Percentiles rank a stretch among this genome's conserved stretches.
phyloP scores from a whole-genome alignment of 305 asterid genomes.

The Fraxinus floribunda region DNA sequence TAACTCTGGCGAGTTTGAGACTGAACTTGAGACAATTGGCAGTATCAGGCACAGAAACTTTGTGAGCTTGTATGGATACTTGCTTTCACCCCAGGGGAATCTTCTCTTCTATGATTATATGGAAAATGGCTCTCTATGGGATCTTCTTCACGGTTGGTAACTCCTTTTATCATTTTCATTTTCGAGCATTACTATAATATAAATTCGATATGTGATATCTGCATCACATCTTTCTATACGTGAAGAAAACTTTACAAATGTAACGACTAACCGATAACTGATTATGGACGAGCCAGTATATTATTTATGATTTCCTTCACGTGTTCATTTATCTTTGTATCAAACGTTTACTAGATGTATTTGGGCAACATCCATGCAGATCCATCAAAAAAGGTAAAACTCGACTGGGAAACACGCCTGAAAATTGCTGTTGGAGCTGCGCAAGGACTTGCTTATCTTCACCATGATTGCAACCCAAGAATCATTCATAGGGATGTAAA shows the following conservation, averaged over 20 bases:
- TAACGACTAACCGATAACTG: background rate
- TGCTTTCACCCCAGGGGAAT: constrained; percentile 74
- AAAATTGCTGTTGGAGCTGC: constrained; percentile 93
- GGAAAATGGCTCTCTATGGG: constrained; percentile 99
- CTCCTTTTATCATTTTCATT: background rate
- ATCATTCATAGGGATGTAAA: constrained; percentile 93
- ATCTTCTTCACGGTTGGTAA: constrained; percentile 88
- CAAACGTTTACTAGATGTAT: background rate
- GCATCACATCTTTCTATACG: background rate
- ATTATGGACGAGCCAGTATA: background rate
- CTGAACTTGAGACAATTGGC: constrained; percentile 87
- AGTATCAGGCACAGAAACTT: constrained; percentile 89
- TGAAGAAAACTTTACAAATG: background rate
- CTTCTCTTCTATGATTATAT: constrained; percentile 96
- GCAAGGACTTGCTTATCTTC: constrained; percentile 96
- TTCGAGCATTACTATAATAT: background rate
- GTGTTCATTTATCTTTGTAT: background rate
- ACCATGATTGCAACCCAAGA: constrained; percentile 87
- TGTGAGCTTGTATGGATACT: constrained; percentile 92
- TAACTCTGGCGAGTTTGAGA: constrained; percentile 77
- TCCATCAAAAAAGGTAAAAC: constrained; percentile 77
- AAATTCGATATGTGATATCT: background rate
- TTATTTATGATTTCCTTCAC: background rate
- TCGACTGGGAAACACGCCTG: constrained; percentile 93
- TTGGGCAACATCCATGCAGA: constrained; percentile 39